phyloP scores from a whole-genome alignment of 192 early-diverging fungal genomes.

The Podila verticillata region DNA sequence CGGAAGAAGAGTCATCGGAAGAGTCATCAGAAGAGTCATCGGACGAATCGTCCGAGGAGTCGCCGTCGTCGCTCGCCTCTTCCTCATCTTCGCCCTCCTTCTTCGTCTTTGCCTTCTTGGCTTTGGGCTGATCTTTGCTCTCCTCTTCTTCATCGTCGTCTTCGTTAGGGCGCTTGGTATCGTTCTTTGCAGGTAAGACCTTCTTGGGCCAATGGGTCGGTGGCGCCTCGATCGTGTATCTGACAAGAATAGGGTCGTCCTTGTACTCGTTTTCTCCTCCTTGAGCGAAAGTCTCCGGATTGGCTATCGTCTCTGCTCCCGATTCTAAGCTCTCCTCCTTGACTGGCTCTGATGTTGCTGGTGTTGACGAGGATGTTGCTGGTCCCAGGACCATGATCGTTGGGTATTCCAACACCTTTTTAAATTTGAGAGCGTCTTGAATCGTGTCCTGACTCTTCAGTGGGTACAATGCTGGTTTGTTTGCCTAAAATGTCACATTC shows the following conservation, averaged over 20 bases:
- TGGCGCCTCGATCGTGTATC: conserved; percentile 36
- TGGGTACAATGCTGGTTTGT: conserved; percentile 56
- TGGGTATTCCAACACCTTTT: conserved; percentile 62
- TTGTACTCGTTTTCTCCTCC: not conserved
- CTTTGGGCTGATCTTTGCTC: not conserved
- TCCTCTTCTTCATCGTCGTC: conserved; percentile 6
- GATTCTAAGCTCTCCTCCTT: not conserved
- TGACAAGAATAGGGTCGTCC: conserved; percentile 10
- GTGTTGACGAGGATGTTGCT: not conserved
- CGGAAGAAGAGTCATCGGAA: conserved; percentile 10
- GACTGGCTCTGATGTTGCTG: not conserved
- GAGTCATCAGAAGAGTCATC: conserved; percentile 17
- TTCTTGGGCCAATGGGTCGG: conserved; percentile 18
- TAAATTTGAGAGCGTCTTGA: conserved; percentile 55
- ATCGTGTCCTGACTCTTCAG: conserved; percentile 47
- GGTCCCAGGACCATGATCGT: conserved; percentile 51
- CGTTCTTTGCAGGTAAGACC: not conserved
- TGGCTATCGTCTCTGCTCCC: not conserved
- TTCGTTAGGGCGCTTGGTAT: conserved; percentile 5
- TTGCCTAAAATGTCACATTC: conserved; percentile 36
- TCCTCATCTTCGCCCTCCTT: conserved; percentile 2
- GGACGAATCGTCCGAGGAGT: not conserved
- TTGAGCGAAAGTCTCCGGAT: too few species aligned
- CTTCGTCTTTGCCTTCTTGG: not conserved
- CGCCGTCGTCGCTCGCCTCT: not conserved